Base-by-base conservation (phyloP, 2,329 filamentous ascomycete species). In the Fusarium redolens region DNA sequence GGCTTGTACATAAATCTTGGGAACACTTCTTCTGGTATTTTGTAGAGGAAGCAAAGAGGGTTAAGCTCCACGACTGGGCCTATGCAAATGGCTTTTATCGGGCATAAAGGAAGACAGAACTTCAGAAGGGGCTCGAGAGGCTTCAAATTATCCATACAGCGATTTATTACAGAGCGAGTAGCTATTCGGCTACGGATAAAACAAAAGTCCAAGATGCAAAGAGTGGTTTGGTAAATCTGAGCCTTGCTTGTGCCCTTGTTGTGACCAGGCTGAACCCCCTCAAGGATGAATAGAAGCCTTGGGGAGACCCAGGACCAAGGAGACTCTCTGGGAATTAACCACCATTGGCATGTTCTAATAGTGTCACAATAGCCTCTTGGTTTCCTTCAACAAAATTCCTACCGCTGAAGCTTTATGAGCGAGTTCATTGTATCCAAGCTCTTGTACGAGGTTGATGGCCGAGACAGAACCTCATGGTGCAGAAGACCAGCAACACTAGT, bases 281-380 rank as follows among this genome's bases (percentile, higher is more conserved):
- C 30, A 35, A 52, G n/a, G 47, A 14, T 51, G 11, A 25, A 22
- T 5, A 10, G 4, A 18, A 25, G 17, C 13, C 12, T 37, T 20
- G 4, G 25, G 48, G 35, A 28, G 13, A 3, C 13, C 6, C 17
- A 3, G 25, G 2, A 37, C 13, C 17, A 20, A 37, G 35, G 33
- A 52, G 17, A 8, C 13, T 52, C 14, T 13, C 12, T 25, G 22
- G 8, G n/a, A 7, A 8, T 6, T 17, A 52, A 22, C 20, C 28
- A 10, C 15, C 0, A 4, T 50, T 22, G 10, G 10, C 11, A 22
- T 33, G 4, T 8, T 20, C 20, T 25, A 8, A 18, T 20, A 14
- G 3, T 15, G 0, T 3, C 4, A 5, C 8, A 3, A 3, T 4
- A 13, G 1, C 0, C 13, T 7, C 1, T 25, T 6, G 3, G 13